These are phyloP conservation scores for Strobilomyces echinocephalus DNA, from an alignment of 768 basidiomycete species.

Conservation along the genomic window DNA sequence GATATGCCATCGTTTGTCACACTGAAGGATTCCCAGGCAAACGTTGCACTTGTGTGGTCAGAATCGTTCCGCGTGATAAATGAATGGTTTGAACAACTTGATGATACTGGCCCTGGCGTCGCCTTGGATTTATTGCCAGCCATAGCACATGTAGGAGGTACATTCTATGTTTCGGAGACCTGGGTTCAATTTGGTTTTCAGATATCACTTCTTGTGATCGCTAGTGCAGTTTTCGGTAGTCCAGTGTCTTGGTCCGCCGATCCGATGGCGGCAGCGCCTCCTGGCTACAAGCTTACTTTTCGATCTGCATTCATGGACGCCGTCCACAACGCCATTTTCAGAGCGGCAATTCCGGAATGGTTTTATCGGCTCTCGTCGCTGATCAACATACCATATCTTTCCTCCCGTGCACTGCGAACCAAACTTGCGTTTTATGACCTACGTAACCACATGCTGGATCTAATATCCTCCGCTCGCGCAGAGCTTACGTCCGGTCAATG, in stretches of 20 bases:
- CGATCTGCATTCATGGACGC: constrained; percentile 30
- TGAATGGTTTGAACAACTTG: constrained; percentile 41
- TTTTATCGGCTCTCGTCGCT: constrained; percentile 21
- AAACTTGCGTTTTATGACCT: constrained; percentile 35
- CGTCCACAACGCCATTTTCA: constrained; percentile 24
- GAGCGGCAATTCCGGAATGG: constrained; percentile 32
- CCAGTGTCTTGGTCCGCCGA: constrained; percentile 33
- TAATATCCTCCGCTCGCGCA: constrained; percentile 37
- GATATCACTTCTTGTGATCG: constrained; percentile 37
- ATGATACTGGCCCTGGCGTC: constrained; percentile 18
- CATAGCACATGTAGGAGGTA: constrained; percentile 13
- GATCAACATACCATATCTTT: constrained; percentile 34
- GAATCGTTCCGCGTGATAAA: constrained; percentile 38
- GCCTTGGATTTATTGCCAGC: constrained; percentile 12
- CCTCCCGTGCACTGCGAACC: constrained; percentile 27
- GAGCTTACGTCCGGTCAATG: constrained; percentile 30
- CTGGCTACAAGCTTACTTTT: constrained; percentile 34
- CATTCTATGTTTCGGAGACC: neutral
- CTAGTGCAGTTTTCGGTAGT: constrained; percentile 40
- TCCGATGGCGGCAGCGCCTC: constrained; percentile 17
- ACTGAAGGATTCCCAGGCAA: constrained; percentile 29
- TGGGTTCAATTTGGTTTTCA: constrained; percentile 6
- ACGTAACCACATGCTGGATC: constrained; percentile 37
- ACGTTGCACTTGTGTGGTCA: constrained; percentile 46
- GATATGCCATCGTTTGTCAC: neutral